Percentiles rank a stretch among this genome's conserved stretches.
Conservation (phyloP, 805 yeast species). For the Kodamaea nitidulidarum region DNA sequence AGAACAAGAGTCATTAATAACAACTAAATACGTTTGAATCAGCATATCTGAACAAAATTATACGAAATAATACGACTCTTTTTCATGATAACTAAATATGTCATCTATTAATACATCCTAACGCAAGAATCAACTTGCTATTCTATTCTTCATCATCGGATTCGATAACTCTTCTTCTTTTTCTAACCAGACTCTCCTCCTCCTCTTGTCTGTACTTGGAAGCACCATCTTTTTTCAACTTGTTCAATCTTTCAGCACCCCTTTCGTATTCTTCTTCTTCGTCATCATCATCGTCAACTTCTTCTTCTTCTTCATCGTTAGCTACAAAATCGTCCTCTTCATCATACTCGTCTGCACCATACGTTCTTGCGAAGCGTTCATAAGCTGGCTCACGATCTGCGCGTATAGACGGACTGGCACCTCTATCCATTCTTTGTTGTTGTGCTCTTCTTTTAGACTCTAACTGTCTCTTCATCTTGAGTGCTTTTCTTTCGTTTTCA, state of each 20-base stretch:
- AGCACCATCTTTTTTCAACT: slow-evolving; percentile 54
- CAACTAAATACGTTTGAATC: too few species aligned
- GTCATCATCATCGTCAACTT: slow-evolving; percentile 40
- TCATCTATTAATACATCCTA: background rate
- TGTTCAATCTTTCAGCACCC: slow-evolving; percentile 57
- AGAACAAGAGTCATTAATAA: background rate
- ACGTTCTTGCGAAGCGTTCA: slow-evolving; percentile 35
- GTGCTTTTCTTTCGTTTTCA: slow-evolving; percentile 54
- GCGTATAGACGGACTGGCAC: slow-evolving; percentile 29
- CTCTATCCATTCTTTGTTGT: slow-evolving; percentile 55
- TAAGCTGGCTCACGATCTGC: slow-evolving; percentile 31
- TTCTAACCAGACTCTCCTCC: slow-evolving; percentile 31
- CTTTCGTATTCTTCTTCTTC: slow-evolving; percentile 47
- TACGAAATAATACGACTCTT: too few species aligned
- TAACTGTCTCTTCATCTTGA: slow-evolving; percentile 62
- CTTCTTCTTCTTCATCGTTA: slow-evolving; percentile 36
- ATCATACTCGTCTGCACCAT: slow-evolving; percentile 32
- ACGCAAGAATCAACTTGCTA: background rate
- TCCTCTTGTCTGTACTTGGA: slow-evolving; percentile 41
- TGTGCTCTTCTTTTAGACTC: slow-evolving; percentile 56
- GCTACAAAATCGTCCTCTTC: slow-evolving; percentile 44
- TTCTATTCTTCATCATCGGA: slow-evolving; percentile 39
- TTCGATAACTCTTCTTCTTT: slow-evolving; percentile 46
- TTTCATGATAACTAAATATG: too few species aligned
- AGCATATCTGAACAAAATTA: too few species aligned